Evolutionary conservation across 2,329 filamentous ascomycete genomes (phyloP).

Genomic region (Trichoderma sp.): DNA sequence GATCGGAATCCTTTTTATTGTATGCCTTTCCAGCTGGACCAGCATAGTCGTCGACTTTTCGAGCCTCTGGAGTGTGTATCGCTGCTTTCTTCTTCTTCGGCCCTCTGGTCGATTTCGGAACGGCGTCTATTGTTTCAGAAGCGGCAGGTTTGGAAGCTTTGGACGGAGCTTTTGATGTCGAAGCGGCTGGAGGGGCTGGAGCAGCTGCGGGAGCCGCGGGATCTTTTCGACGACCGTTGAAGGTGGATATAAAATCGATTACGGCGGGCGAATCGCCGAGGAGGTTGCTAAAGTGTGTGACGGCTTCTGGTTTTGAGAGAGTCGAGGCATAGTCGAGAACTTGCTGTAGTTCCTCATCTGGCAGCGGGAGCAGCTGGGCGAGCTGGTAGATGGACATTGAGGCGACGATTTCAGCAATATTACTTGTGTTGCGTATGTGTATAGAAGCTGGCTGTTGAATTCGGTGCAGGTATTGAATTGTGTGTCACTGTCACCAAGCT

Average conservation of each 20-base stretch:
- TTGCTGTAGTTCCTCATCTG: slow-evolving; percentile 80
- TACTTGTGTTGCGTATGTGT: background rate
- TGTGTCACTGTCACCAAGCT: background rate
- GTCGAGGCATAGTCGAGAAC: slow-evolving; percentile 79
- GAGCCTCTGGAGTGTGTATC: slow-evolving; percentile 64
- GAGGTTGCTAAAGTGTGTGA: slow-evolving; percentile 82
- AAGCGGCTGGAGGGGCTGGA: slow-evolving; percentile 15
- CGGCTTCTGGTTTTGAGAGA: slow-evolving; percentile 75
- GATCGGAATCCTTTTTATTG: slow-evolving; percentile 67
- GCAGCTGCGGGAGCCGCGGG: slow-evolving; percentile 34
- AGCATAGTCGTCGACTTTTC: slow-evolving; percentile 60
- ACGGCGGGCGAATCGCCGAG: slow-evolving; percentile 80
- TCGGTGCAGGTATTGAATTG: background rate
- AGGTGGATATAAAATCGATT: slow-evolving; percentile 76
- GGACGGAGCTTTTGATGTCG: slow-evolving; percentile 18
- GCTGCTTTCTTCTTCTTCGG: slow-evolving; percentile 59
- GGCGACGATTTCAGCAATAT: background rate
- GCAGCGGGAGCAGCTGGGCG: slow-evolving; percentile 77
- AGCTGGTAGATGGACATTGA: slow-evolving; percentile 67
- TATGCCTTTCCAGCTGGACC: slow-evolving; percentile 71
- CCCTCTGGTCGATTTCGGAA: slow-evolving; percentile 51
- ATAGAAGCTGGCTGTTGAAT: background rate
- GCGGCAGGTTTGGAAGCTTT: slow-evolving; percentile 28
- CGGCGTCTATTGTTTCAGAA: slow-evolving; percentile 40
- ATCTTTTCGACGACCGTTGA: slow-evolving; percentile 67